phyloP scores from a whole-genome alignment of 73 alveolate genomes.

The Tetrahymena malaccensis region DNA sequence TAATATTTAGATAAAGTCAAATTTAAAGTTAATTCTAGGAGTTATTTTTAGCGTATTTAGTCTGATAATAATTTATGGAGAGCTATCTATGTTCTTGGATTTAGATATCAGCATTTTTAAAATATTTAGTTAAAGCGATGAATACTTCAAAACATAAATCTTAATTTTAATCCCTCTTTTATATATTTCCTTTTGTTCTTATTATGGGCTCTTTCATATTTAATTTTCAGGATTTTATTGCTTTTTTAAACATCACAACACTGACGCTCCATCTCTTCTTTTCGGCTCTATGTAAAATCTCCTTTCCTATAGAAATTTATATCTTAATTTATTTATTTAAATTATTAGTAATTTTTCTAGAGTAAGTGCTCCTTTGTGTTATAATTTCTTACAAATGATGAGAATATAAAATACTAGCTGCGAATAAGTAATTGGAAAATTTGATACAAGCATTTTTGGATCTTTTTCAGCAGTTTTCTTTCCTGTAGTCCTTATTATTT shows the following conservation, averaged over 20 bases:
- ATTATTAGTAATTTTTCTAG: slow-evolving; percentile 38
- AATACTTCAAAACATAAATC: neutral
- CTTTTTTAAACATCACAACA: neutral
- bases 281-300: neutral
- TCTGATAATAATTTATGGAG: neutral
- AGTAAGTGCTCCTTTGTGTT: slow-evolving; percentile 24
- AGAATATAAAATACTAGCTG: slow-evolving; percentile 14
- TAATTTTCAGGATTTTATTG: neutral
- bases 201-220: neutral
- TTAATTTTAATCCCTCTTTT: neutral
- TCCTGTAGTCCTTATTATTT: slow-evolving; percentile 21
- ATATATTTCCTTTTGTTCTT: neutral
- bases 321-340: neutral
- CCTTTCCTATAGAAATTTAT: neutral
- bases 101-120: neutral
- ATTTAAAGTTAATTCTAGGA: neutral
- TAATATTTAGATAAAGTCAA: neutral
- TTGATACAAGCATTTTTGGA: slow-evolving; percentile 26
- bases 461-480: slow-evolving; percentile 6
- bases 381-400: slow-evolving; percentile 11
- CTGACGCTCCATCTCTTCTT: neutral
- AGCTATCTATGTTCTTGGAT: neutral
- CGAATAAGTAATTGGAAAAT: slow-evolving; percentile 16
- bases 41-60: neutral
- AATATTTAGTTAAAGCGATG: neutral